Base-by-base conservation (phyloP, 345 rosid species). In the Camelina sativa region DNA sequence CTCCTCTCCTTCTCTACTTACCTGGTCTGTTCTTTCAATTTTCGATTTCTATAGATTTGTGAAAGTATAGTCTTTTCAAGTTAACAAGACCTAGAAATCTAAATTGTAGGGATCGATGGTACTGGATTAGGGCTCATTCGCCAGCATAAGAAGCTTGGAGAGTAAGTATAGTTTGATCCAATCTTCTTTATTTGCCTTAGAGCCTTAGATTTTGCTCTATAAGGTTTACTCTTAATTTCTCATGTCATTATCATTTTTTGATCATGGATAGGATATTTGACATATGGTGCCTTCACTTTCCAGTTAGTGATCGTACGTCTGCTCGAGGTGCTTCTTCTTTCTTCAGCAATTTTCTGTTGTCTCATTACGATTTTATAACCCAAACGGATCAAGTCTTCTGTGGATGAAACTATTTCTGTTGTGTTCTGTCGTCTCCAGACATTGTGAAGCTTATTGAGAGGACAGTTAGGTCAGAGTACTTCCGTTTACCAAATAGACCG, bases 261-360 rank as follows among this genome's bases (percentile, higher is more conserved):
- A 43, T 65, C 16, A 72, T 4, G 5, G 0, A 28, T 63, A 89
- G 95, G 90, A 78, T 87, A 12, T 87, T 89, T 68, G 86, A 87
- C 16, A 38, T 87, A 53, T 86, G 90, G 90, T 87, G 92, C 71
- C 83, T 89, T 83, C 90, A 89, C 78, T 58, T 89, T 65, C 96
- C 92, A 32, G 81, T 82, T 6, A 79, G 4, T 56, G 90, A 89
- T 74, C 86, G 90, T 66, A 87, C 96, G 0, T 44, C 87, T 69
- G 77, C 83, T 82, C 50, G 66, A 76, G 92, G 90, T 87, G 13
- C 10, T 19, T 73, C 17, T n/a, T n/a, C 17, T n/a, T n/a, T n/a
- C 7, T 1, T 64, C 10, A 8, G n/a, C 22, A 6, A 28, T 15
- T 51, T 22, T 16, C 12, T 67, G 4, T 35, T 20, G 37, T 44